These are phyloP conservation scores for Plectosphaerella plurivora DNA, from an alignment of 2,329 filamentous ascomycete species.

Conservation along the genomic window DNA sequence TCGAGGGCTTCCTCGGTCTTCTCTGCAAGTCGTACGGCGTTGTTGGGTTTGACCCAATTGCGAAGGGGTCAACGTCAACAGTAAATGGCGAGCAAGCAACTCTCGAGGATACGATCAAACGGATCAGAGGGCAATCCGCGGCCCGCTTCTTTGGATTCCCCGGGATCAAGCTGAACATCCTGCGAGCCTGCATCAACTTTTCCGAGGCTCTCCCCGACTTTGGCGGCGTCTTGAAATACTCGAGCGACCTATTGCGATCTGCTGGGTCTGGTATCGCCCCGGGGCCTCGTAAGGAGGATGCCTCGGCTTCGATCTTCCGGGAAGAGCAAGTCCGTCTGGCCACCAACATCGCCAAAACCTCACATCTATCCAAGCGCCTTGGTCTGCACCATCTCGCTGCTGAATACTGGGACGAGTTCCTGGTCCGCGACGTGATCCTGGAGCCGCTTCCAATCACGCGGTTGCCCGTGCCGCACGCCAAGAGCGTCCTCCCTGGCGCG, in stretches of 20 bases:
- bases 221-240: constrained; percentile 81
- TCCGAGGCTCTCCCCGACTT: constrained; percentile 93
- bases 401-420: constrained; percentile 96
- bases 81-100: constrained; percentile 33
- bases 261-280: constrained; percentile 78
- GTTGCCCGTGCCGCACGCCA: constrained; percentile 62
- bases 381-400: constrained; percentile 67
- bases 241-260: constrained; percentile 75
- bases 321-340: constrained; percentile 85
- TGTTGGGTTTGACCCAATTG: constrained; percentile 41
- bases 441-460: constrained; percentile 56
- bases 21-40: constrained; percentile 62
- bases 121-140: constrained; percentile 56
- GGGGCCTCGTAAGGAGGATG: constrained; percentile 62
- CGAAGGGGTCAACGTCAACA: constrained; percentile 1
- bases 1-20: constrained; percentile 58
- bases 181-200: constrained; percentile 87
- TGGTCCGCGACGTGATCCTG: constrained; percentile 73
- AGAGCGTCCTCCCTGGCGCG: constrained; percentile 47
- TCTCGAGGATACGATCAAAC: constrained; percentile 46
- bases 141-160: constrained; percentile 70
- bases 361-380: constrained; percentile 69
- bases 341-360: constrained; percentile 81
- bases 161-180: constrained; percentile 77
- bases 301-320: constrained; percentile 63